Evolutionary conservation across 2,329 filamentous ascomycete genomes (phyloP).

Genomic region (Neocucurbitaria cava): DNA sequence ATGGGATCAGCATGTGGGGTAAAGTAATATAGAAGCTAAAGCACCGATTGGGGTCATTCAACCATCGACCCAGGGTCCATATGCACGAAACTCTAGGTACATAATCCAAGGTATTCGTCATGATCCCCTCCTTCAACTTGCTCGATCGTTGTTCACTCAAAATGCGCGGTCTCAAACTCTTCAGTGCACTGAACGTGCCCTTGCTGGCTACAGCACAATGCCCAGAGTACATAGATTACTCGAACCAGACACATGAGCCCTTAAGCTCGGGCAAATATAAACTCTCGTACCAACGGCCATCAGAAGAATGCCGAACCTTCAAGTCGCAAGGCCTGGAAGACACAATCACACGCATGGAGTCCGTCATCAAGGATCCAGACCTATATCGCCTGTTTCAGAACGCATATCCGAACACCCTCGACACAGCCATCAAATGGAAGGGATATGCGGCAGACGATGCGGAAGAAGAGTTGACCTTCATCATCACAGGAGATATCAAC

Average conservation of each 20-base stretch:
- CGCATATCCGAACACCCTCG: slow-evolving; percentile 76
- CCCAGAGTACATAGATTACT: slow-evolving; percentile 55
- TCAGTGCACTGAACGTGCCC: slow-evolving; percentile 25
- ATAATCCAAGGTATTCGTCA: neutral
- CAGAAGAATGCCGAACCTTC: slow-evolving; percentile 55
- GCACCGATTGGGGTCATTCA: slow-evolving; percentile 15
- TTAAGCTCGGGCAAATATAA: slow-evolving; percentile 54
- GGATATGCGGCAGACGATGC: slow-evolving; percentile 64
- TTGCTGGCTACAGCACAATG: slow-evolving; percentile 44
- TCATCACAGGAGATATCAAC: slow-evolving; percentile 66
- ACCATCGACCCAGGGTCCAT: slow-evolving; percentile 4
- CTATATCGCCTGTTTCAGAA: slow-evolving; percentile 75
- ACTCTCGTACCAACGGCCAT: slow-evolving; percentile 55
- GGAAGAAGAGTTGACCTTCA: slow-evolving; percentile 68
- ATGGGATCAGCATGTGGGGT: slow-evolving; percentile 42
- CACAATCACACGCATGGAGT: slow-evolving; percentile 43
- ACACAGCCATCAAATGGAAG: slow-evolving; percentile 75
- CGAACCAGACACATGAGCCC: slow-evolving; percentile 51
- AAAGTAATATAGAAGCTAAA: slow-evolving; percentile 28
- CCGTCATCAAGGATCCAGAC: slow-evolving; percentile 61
- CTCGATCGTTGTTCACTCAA: slow-evolving; percentile 7
- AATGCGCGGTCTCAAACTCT: slow-evolving; percentile 31
- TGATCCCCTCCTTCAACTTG: neutral
- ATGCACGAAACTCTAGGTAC: neutral
- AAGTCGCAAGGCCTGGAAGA: slow-evolving; percentile 54